phyloP scores from a whole-genome alignment of 2,329 filamentous ascomycete species.

The Fusarium torreyae region DNA sequence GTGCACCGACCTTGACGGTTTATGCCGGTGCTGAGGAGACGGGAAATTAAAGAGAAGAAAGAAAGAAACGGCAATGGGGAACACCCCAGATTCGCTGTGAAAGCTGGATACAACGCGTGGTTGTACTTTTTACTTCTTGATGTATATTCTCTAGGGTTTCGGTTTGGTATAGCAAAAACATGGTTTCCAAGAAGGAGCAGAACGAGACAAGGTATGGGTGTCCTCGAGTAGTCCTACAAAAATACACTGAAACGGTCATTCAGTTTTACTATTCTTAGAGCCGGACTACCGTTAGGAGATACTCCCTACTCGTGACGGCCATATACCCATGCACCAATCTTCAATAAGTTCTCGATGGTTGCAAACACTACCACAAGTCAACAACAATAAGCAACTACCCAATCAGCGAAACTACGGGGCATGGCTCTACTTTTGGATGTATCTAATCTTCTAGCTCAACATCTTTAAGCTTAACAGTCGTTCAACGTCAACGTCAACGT shows the following conservation, averaged over 20 bases:
- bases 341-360: not conserved
- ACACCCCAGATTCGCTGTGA: slow-evolving; percentile 6
- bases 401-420: not conserved
- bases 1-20: slow-evolving; percentile 41
- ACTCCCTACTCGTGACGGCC: not conserved
- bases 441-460: not conserved
- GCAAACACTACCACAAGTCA: not conserved
- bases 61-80: not conserved
- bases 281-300: not conserved
- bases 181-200: not conserved
- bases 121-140: slow-evolving; percentile 25
- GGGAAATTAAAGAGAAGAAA: slow-evolving; percentile 3
- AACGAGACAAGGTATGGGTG: slow-evolving; percentile 4
- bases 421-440: not conserved
- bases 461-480: not conserved
- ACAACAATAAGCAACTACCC: not conserved
- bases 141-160: slow-evolving; percentile 26
- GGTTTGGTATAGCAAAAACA: slow-evolving; percentile 12
- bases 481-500: slow-evolving; percentile 5
- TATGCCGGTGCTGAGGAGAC: slow-evolving; percentile 17
- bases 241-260: not conserved
- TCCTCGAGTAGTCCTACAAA: slow-evolving; percentile 2
- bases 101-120: slow-evolving; percentile 8
- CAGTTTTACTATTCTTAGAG: not conserved
- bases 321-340: too few species aligned